Base-by-base conservation (phyloP, 345 rosid species). In the Eucalyptus cloeziana region DNA sequence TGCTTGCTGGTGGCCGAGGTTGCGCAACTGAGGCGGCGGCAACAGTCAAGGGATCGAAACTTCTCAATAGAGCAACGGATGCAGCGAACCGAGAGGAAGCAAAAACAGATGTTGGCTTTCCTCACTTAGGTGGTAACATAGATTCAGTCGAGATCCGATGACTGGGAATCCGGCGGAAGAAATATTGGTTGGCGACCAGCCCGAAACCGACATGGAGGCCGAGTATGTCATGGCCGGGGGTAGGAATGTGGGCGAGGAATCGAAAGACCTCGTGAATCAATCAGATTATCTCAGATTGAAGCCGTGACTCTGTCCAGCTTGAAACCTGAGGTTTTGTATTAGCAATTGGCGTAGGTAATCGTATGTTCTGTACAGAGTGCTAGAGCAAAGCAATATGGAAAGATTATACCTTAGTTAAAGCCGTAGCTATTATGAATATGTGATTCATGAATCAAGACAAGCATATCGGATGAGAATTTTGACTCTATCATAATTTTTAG, bases 61-160 rank as follows among this genome's bases (percentile, higher is more conserved):
- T 86, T 85, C 16, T 92, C 92, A 4, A 93, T 96, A 95, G 96
- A 95, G 92, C 90, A 91, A 49, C 10, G 96, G 86, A 86, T 97
- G 50, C 89, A 44, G 6, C 50, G 88, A 76, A 93, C 96, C 24
- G 98, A 95, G 92, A 93, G 87, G 92, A 95, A 93, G 88, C 99
- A 96, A 89, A 94, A 95, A 60, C 97, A 96, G 44, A 95, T 94
- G 90, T 92, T 94, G 96, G 86, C 94, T 24, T 97, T 97, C 90
- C 95, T 97, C 11, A 96, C 98, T 1, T 56, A 58, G 89, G 54
- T 0, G 92, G 85, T 21, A 88, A 87, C 25, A 92, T 90, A 60
- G 95, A 88, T 31, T 44, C 89, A 5, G 90, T 89, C 13, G 69
- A 86, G 95, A 94, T 89, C 62, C 89, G 21, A 49, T 90, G 87